Evolutionary conservation across 163 green algal genomes (phyloP).

Genomic region (Smithsoniella earleae): DNA sequence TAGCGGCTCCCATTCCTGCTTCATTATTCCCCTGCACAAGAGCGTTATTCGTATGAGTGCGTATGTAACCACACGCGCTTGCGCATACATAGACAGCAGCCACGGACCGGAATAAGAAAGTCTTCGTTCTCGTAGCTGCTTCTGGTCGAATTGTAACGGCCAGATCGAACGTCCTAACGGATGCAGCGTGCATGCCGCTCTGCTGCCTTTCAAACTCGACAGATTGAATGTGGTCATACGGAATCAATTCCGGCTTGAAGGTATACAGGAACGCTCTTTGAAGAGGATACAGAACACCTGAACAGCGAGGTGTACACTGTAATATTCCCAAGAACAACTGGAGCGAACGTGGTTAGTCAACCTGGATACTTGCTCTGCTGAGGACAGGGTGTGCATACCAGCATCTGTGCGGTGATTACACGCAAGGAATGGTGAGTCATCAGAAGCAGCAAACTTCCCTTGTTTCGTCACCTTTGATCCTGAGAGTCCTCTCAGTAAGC

Average conservation of each 20-base stretch:
- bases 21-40: constrained; percentile 14
- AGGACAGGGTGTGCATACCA: no score
- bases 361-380: no score
- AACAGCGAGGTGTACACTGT: no score
- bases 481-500: constrained; percentile 16
- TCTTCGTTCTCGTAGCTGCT: constrained; percentile 9
- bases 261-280: constrained; percentile 26
- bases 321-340: neutral
- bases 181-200: constrained; percentile 20
- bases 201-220: constrained; percentile 27
- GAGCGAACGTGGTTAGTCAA: neutral
- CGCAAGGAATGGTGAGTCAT: constrained; percentile 28
- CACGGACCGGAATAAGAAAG: constrained; percentile 20
- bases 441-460: constrained; percentile 9
- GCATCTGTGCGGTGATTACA: constrained; percentile 23
- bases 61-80: no score
- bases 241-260: constrained; percentile 22
- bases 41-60: no score
- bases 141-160: constrained; percentile 5
- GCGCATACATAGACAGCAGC: no score
- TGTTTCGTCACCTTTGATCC: constrained; percentile 25
- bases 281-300: constrained; percentile 29
- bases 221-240: constrained; percentile 18
- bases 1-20: constrained; percentile 26
- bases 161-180: constrained; percentile 19